These are phyloP conservation scores for Penicillium steckii DNA, from an alignment of 495 filamentous ascomycete species.

Conservation along the genomic window DNA sequence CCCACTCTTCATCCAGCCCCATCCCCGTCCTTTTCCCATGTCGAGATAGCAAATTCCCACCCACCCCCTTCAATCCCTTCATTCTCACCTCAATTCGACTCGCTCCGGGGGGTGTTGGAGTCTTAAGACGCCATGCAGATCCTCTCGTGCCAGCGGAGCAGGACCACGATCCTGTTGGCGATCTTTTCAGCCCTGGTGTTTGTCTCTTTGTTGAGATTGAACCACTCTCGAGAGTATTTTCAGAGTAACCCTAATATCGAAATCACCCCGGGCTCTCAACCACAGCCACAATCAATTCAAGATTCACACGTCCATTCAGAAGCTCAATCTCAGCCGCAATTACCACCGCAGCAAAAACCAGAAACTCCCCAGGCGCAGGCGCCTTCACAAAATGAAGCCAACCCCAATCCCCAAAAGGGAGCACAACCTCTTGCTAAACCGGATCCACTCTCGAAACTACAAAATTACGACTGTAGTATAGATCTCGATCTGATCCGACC, in stretches of 20 bases:
- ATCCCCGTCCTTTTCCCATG: background rate
- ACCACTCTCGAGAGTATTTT: background rate
- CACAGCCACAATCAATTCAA: too few species aligned
- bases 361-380: background rate
- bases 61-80: background rate
- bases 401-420: background rate
- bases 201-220: background rate
- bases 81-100: background rate
- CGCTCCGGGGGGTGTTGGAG: background rate
- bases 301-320: too few species aligned
- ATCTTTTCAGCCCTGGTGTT: background rate
- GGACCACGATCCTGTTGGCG: background rate
- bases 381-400: background rate
- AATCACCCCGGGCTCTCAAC: background rate
- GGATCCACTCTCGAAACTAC: background rate
- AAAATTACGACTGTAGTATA: background rate
- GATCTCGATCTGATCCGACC: background rate
- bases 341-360: background rate
- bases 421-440: background rate
- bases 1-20: background rate
- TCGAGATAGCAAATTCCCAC: background rate
- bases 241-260: background rate
- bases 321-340: background rate
- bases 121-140: background rate
- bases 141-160: conserved; percentile 1